phyloP scores from a whole-genome alignment of 2,329 filamentous ascomycete genomes.

The Periconia sp. region DNA sequence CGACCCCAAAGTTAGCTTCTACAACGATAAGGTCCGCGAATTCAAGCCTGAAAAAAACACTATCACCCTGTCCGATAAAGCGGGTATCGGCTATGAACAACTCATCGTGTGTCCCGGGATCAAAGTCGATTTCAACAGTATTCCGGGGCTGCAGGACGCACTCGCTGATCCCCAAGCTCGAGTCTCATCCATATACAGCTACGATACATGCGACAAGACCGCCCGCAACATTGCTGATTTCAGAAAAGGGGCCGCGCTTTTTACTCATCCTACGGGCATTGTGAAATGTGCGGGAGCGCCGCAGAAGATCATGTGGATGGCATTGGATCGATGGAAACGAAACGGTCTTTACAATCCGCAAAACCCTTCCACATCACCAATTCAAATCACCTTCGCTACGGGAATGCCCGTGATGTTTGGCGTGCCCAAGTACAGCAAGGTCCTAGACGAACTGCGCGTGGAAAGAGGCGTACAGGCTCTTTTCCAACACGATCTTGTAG shows the following conservation, averaged over 20 bases:
- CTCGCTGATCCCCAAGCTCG: constrained; percentile 35
- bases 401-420: constrained; percentile 45
- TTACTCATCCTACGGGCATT: constrained; percentile 43
- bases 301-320: constrained; percentile 47
- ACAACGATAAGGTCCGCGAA: constrained; percentile 53
- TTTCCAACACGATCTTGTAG: constrained; percentile 42
- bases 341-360: constrained; percentile 31
- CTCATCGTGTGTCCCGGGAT: constrained; percentile 61
- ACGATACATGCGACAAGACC: constrained; percentile 43
- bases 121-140: constrained; percentile 29
- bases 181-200: constrained; percentile 43
- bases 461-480: constrained; percentile 41
- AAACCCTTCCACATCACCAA: constrained; percentile 26
- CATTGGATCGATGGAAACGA: constrained; percentile 41
- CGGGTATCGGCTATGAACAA: constrained; percentile 63
- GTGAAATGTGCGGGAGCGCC: constrained; percentile 46
- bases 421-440: constrained; percentile 42
- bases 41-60: constrained; percentile 61
- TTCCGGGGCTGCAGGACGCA: constrained; percentile 39
- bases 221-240: constrained; percentile 34
- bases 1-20: constrained; percentile 63
- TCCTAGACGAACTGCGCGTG: constrained; percentile 38
- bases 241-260: constrained; percentile 40
- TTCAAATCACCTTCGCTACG: constrained; percentile 43
- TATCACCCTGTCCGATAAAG: constrained; percentile 58